These are phyloP conservation scores for Termitomyces sp. DNA, from an alignment of 768 basidiomycete genomes.

Conservation along the genomic window DNA sequence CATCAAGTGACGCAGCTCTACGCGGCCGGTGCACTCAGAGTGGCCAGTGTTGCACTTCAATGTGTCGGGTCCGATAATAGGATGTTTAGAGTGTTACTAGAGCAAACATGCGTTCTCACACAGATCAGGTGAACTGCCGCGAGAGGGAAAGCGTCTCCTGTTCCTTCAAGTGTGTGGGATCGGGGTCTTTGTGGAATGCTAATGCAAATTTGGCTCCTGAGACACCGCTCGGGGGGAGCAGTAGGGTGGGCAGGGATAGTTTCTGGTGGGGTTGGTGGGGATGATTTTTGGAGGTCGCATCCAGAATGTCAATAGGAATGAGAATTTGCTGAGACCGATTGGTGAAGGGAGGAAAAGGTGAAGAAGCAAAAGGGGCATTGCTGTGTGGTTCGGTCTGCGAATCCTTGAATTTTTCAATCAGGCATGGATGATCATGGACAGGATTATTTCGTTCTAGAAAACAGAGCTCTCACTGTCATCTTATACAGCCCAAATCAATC, in stretches of 20 bases:
- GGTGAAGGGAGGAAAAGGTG: constrained; percentile 12
- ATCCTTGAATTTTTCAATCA: background rate
- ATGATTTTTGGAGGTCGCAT: constrained; percentile 13
- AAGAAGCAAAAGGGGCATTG: background rate
- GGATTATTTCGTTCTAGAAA: background rate
- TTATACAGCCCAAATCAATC: background rate
- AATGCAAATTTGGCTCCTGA: constrained; percentile 1
- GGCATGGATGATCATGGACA: background rate
- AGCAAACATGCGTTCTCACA: constrained; percentile 48
- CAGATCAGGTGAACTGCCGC: constrained; percentile 28
- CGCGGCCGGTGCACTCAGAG: constrained; percentile 62
- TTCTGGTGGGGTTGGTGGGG: constrained; percentile 7
- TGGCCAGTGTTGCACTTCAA: constrained; percentile 68
- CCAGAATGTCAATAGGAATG: constrained; percentile 12
- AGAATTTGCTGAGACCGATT: constrained; percentile 12
- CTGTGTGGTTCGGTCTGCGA: background rate
- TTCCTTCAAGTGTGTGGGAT: constrained; percentile 6
- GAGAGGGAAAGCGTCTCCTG: constrained; percentile 5
- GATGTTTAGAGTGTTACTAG: constrained; percentile 59
- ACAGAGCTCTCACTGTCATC: background rate
- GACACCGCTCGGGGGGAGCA: background rate
- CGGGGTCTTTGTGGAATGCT: constrained; percentile 9
- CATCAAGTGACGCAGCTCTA: constrained; percentile 75
- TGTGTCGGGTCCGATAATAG: constrained; percentile 71
- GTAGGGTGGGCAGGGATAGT: background rate